These are phyloP conservation scores for Sclerotinia subarctica DNA, from an alignment of 2,329 filamentous ascomycete species.

Conservation along the genomic window DNA sequence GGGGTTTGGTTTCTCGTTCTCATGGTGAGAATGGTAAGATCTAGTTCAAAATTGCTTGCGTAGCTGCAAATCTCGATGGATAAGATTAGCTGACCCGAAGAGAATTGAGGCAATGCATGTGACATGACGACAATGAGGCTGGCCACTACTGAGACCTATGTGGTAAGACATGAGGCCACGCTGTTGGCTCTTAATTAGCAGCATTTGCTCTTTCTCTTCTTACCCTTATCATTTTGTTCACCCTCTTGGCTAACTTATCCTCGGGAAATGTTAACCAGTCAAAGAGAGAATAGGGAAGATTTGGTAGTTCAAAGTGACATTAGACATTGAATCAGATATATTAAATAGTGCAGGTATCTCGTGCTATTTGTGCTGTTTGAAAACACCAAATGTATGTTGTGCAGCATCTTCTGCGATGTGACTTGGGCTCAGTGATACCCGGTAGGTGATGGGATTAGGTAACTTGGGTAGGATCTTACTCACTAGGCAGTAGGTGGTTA, in stretches of 20 bases:
- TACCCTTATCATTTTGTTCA: neutral
- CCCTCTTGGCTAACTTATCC: neutral
- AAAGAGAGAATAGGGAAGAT: neutral
- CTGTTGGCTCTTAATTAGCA: neutral
- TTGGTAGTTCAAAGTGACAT: neutral
- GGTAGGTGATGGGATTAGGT: neutral
- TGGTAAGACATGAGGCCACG: neutral
- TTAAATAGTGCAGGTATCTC: neutral
- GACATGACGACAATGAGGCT: conserved; percentile 1
- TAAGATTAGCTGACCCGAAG: neutral
- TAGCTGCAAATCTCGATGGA: neutral
- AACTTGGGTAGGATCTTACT: no score
- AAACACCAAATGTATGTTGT: neutral
- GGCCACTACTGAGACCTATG: neutral
- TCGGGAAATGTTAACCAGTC: neutral
- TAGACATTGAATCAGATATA: neutral
- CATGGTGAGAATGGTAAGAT: neutral
- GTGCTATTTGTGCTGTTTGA: no score
- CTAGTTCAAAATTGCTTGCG: neutral
- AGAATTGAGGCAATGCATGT: neutral
- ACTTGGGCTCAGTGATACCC: neutral
- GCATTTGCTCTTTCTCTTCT: neutral
- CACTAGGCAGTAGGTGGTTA: no score
- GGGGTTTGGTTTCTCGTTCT: neutral
- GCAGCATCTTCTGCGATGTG: conserved; percentile 1